Percentiles rank a stretch among this genome's conserved stretches.
Conservation (phyloP, 2,329 filamentous ascomycete genomes). For the Thermomyces lanuginosus region DNA sequence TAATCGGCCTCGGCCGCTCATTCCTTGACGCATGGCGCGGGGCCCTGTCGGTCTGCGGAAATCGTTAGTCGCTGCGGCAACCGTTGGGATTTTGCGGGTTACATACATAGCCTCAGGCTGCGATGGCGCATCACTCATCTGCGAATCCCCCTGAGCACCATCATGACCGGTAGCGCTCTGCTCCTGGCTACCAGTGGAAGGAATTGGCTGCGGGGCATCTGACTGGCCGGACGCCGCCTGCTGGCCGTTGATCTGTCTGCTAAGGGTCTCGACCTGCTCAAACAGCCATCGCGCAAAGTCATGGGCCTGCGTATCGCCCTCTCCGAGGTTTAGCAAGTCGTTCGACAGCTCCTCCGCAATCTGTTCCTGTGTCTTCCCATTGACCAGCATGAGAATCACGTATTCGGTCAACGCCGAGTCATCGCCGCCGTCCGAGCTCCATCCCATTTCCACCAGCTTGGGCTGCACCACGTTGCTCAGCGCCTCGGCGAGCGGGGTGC, state of each 20-base stretch:
- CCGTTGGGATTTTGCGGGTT: neutral
- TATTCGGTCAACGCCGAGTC: slow-evolving; percentile 85
- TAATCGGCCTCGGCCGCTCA: slow-evolving; percentile 57
- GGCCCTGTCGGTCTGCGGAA: slow-evolving; percentile 68
- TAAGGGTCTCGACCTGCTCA: slow-evolving; percentile 57
- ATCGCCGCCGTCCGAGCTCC: slow-evolving; percentile 65
- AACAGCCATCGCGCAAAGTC: slow-evolving; percentile 93
- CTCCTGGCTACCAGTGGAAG: slow-evolving; percentile 19
- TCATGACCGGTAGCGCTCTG: slow-evolving; percentile 16
- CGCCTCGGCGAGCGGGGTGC: slow-evolving; percentile 70
- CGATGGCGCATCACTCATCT: slow-evolving; percentile 47
- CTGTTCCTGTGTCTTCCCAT: slow-evolving; percentile 81
- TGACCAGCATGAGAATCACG: slow-evolving; percentile 91
- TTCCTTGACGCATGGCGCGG: slow-evolving; percentile 76
- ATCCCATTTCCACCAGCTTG: slow-evolving; percentile 84
- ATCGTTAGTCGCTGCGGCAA: slow-evolving; percentile 22
- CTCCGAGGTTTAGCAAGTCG: slow-evolving; percentile 65
- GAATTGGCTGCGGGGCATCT: slow-evolving; percentile 14
- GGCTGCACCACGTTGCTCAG: slow-evolving; percentile 70
- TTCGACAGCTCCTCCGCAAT: slow-evolving; percentile 76
- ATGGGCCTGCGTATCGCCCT: slow-evolving; percentile 65
- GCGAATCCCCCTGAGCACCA: slow-evolving; percentile 47
- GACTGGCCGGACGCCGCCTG: slow-evolving; percentile 14
- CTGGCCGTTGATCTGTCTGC: slow-evolving; percentile 46
- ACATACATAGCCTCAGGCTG: slow-evolving; percentile 26